Base-by-base conservation (phyloP, 2,329 filamentous ascomycete genomes). In the Verticillium dahliae region DNA sequence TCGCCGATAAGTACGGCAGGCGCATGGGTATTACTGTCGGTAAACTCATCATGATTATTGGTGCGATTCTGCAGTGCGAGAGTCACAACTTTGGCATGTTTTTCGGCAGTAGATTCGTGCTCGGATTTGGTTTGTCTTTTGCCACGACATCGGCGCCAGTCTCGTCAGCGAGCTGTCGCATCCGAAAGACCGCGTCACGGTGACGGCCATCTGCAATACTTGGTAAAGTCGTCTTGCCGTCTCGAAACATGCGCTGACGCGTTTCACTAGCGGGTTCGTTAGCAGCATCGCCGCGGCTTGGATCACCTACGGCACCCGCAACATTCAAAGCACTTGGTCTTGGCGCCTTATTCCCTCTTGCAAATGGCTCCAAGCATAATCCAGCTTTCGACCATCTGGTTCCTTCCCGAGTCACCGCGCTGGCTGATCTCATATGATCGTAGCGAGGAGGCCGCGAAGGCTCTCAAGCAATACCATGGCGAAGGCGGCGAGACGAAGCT, bases 391-490 rank as follows among this genome's bases (percentile, higher is more conserved):
- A 75, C 77, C 27, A 75, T 80, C 4, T 84, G 79, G 61, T 78
- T 86, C 65, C 74, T 88, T 1, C 86, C 86, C 0, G 86, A 89
- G 67, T 86, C 82, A 2, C 86, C 86, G 1, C 74, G 86, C 61
- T 88, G 85, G 85, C 75, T 87, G 27, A 83, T 85, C 61, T 79
- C 80, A 61, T 80, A 85, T 61, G 78, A 81, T 64, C 79, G 81
- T 50, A 73, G 77, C 13, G 80, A 84, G 6, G 75, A 84, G 60
- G 82, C 84, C 0, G 74, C 81, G 15, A 74, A 76, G 1, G 80
- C 82, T 14, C 76, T 89, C 54, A 79, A 77, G 7, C 82, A 78
- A 61, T 87, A 81, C 66, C 86, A 85, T 61, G 82, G 80, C 11
- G 78, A 87, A 58, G 85, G 83, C 1, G 78, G 82, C 61, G 78